These are phyloP conservation scores for Mortierella sp. DNA, from an alignment of 371 early-diverging fungal genomes.

Conservation along the genomic window DNA sequence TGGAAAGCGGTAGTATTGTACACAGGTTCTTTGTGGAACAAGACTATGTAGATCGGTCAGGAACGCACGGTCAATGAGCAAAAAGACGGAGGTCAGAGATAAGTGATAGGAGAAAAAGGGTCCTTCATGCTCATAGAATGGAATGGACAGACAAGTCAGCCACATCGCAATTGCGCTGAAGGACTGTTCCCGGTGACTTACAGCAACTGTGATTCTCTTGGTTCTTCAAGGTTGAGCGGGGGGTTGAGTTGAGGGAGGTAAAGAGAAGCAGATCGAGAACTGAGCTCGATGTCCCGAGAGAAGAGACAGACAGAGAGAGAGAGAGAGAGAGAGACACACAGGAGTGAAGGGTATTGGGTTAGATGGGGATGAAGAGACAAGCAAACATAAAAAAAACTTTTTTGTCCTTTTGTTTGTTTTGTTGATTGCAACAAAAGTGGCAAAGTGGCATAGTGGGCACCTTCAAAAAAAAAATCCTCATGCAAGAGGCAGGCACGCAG, in stretches of 20 bases:
- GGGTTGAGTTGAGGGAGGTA: not conserved
- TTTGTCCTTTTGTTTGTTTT: not conserved
- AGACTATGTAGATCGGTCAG: too few species aligned
- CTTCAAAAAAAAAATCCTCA: not conserved
- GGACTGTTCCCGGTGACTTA: not conserved
- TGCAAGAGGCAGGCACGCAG: not conserved
- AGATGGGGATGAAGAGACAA: conserved; percentile 6
- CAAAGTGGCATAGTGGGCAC: too few species aligned
- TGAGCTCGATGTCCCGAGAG: too few species aligned
- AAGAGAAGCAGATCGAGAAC: not conserved
- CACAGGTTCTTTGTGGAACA: not conserved
- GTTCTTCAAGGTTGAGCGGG: not conserved
- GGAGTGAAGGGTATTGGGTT: conserved; percentile 7
- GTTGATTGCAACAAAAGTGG: too few species aligned
- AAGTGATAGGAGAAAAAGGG: too few species aligned
- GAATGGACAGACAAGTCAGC: too few species aligned
- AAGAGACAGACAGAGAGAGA: not conserved
- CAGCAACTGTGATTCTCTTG: not conserved
- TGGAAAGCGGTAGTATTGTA: not conserved
- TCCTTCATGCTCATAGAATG: too few species aligned
- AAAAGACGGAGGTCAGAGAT: too few species aligned
- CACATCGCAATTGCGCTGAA: too few species aligned
- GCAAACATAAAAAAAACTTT: not conserved
- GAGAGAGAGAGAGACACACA: not conserved
- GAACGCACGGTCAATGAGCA: too few species aligned